A percentile compares a stretch with the other conserved stretches of the same genome.
These are phyloP conservation scores for Aspergillus coremiiformis DNA, from an alignment of 495 filamentous ascomycete species.

Conservation along the genomic window DNA sequence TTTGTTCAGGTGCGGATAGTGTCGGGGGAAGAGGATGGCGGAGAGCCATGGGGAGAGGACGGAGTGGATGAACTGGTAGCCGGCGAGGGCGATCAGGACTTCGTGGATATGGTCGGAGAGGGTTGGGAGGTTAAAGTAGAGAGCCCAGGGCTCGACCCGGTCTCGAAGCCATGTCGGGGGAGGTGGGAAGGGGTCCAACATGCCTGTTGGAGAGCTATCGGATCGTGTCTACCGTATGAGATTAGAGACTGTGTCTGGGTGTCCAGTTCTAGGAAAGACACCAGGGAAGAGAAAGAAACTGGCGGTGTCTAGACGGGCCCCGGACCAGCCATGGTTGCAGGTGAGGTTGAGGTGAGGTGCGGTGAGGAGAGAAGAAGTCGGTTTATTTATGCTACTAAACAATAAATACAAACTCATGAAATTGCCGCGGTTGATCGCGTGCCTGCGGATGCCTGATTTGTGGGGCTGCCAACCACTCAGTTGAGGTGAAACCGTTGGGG, in stretches of 20 bases:
- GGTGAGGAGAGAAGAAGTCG: neutral
- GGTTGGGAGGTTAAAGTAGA: conserved; percentile 52
- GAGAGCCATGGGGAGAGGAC: conserved; percentile 72
- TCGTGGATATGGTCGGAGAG: conserved; percentile 87
- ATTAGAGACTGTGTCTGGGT: neutral
- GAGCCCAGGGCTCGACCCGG: conserved; percentile 37
- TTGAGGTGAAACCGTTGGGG: conserved; percentile 7
- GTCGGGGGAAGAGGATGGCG: conserved; percentile 55
- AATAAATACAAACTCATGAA: neutral
- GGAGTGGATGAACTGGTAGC: conserved; percentile 71
- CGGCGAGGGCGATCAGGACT: conserved; percentile 60
- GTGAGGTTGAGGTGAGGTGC: neutral
- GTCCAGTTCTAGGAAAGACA: neutral
- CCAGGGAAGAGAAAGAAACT: neutral
- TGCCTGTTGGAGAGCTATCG: conserved; percentile 21
- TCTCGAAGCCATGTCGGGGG: conserved; percentile 38
- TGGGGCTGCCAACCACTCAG: conserved; percentile 10
- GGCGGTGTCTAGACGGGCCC: conserved; percentile 1
- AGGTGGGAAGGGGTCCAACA: conserved; percentile 45
- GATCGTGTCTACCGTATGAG: too few species aligned
- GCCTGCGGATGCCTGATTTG: conserved; percentile 14
- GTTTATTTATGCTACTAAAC: neutral
- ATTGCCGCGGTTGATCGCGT: conserved; percentile 14
- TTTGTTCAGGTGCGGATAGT: conserved; percentile 58
- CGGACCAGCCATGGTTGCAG: conserved; percentile 1